Evolutionary conservation across 495 filamentous ascomycete species (phyloP).

Genomic region (Mycothermus thermophilus): DNA sequence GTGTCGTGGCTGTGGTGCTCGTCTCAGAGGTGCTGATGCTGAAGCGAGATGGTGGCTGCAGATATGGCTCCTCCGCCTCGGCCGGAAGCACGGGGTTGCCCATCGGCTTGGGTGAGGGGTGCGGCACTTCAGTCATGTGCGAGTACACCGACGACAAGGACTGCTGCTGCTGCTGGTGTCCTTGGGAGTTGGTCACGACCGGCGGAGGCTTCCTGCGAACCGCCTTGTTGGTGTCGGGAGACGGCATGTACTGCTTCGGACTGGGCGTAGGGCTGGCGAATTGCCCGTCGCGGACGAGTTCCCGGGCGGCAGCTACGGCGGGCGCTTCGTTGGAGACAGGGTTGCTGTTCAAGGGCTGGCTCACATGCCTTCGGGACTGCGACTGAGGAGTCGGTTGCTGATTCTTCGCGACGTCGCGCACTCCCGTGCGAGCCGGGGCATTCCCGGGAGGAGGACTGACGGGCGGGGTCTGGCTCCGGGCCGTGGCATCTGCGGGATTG

Average conservation of each 20-base stretch:
- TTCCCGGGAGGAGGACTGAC: slow-evolving; percentile 24
- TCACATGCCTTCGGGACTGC: too few relatives aligned
- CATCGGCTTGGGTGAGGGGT: slow-evolving; percentile 12
- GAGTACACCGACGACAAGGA: slow-evolving; percentile 27
- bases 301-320: slow-evolving; percentile 14
- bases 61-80: slow-evolving; percentile 19
- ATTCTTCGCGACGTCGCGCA: too few relatives aligned
- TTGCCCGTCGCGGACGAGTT: slow-evolving; percentile 11
- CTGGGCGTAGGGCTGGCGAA: slow-evolving; percentile 2
- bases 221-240: too few relatives aligned
- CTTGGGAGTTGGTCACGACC: slow-evolving; percentile 7
- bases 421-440: too few relatives aligned
- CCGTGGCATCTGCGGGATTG: slow-evolving; percentile 4
- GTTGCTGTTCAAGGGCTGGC: slow-evolving; percentile 22
- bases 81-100: slow-evolving; percentile 12
- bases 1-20: slow-evolving; percentile 41
- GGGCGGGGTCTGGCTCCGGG: slow-evolving; percentile 18
- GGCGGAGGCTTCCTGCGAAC: slow-evolving; percentile 30
- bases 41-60: slow-evolving; percentile 53
- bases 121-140: slow-evolving; percentile 15
- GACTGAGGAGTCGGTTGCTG: too few relatives aligned
- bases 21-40: slow-evolving; percentile 60
- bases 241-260: too few relatives aligned
- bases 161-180: slow-evolving; percentile 19
- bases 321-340: slow-evolving; percentile 13